Evolutionary conservation across 108 stramenopile genomes (phyloP).

Genomic region (Cyclotella sp.): DNA sequence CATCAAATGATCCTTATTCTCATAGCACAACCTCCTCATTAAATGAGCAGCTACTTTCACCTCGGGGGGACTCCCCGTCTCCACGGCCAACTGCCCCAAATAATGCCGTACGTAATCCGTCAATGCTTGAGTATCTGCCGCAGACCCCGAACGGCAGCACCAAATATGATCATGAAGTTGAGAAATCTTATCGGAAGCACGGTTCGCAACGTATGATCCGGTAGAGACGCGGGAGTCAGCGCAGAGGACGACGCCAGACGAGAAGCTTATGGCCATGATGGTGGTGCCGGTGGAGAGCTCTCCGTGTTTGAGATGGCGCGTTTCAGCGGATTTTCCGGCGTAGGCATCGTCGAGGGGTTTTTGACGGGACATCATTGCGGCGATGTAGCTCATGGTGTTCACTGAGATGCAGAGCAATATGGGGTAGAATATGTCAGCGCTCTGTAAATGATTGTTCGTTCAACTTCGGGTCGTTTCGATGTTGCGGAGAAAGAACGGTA

Average conservation of each 20-base stretch:
- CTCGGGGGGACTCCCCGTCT: slow-evolving; percentile 87
- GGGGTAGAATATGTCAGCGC: too few relatives aligned
- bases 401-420: not conserved
- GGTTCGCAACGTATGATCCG: slow-evolving; percentile 96
- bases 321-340: slow-evolving; percentile 60
- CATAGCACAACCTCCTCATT: slow-evolving; percentile 86
- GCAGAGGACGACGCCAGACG: slow-evolving; percentile 94
- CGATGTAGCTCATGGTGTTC: slow-evolving; percentile 15
- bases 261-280: slow-evolving; percentile 94
- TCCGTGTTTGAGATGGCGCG: slow-evolving; percentile 65
- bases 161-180: slow-evolving; percentile 93
- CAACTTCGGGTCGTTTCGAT: too few relatives aligned
- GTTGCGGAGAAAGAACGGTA: too few relatives aligned
- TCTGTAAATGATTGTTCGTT: too few relatives aligned
- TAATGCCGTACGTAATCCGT: slow-evolving; percentile 92
- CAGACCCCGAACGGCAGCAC: slow-evolving; percentile 93
- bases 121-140: slow-evolving; percentile 97
- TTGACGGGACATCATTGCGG: slow-evolving; percentile 18
- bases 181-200: slow-evolving; percentile 95
- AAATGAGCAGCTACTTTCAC: slow-evolving; percentile 95
- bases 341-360: slow-evolving; percentile 35
- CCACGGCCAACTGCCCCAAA: slow-evolving; percentile 81
- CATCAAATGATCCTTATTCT: slow-evolving; percentile 95
- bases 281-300: slow-evolving; percentile 93
- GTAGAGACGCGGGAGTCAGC: slow-evolving; percentile 98